A percentile compares a stretch with the other conserved stretches of the same genome.
phyloP scores from a whole-genome alignment of 164 flowering plant species.

The Berberis thunbergii region DNA sequence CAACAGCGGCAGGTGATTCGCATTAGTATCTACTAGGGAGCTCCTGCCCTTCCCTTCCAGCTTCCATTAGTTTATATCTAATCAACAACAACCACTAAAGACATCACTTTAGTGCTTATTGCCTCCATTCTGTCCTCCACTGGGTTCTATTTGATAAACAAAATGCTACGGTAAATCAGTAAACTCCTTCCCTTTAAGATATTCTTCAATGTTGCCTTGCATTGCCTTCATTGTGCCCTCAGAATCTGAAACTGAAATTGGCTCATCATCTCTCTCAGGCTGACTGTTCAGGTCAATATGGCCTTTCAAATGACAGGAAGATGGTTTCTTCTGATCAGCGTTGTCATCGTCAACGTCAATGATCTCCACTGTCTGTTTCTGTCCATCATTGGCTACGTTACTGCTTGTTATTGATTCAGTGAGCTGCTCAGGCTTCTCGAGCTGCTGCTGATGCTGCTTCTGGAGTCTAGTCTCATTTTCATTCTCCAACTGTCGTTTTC shows the following conservation, averaged over 20 bases:
- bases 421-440: conserved; percentile 25
- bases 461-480: conserved; percentile 36
- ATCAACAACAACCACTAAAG: too few relatives aligned
- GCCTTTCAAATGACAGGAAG: conserved; percentile 52
- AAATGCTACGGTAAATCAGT: conserved; percentile 1
- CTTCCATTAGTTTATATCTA: too few relatives aligned
- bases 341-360: conserved; percentile 30
- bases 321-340: conserved; percentile 20
- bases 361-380: conserved; percentile 13
- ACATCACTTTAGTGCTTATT: too few relatives aligned
- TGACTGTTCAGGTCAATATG: conserved; percentile 74
- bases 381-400: conserved; percentile 18
- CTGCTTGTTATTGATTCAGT: conserved; percentile 18
- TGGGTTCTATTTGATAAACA: too few relatives aligned
- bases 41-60: too few relatives aligned
- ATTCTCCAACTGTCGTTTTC: conserved; percentile 53
- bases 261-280: conserved; percentile 73
- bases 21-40: too few relatives aligned
- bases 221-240: conserved; percentile 22
- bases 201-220: conserved; percentile 31
- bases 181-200: conserved; percentile 20
- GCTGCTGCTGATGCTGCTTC: conserved; percentile 19
- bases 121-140: too few relatives aligned
- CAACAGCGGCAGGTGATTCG: too few relatives aligned
- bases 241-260: conserved; percentile 40